These are phyloP conservation scores for Penicillium chermesinum DNA, from an alignment of 495 filamentous ascomycete species.

Conservation along the genomic window DNA sequence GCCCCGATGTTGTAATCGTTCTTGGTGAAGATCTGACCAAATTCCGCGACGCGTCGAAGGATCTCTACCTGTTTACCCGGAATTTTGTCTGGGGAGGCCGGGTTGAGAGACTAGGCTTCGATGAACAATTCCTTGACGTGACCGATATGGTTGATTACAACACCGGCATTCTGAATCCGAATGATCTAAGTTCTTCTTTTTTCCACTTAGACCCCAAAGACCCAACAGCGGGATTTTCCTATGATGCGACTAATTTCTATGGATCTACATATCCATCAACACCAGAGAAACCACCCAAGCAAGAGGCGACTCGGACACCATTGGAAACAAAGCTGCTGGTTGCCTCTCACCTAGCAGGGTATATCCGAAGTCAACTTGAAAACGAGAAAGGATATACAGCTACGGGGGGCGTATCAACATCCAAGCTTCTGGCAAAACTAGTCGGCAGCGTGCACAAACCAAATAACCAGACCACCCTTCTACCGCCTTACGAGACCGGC, in stretches of 20 bases:
- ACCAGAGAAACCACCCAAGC: neutral
- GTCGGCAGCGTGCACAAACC: slow-evolving; percentile 83
- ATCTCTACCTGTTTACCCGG: slow-evolving; percentile 64
- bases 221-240: slow-evolving; percentile 73
- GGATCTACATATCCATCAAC: slow-evolving; percentile 52
- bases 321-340: slow-evolving; percentile 55
- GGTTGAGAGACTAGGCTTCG: slow-evolving; percentile 77
- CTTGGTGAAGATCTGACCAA: slow-evolving; percentile 81
- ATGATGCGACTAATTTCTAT: slow-evolving; percentile 59
- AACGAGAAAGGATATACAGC: slow-evolving; percentile 77
- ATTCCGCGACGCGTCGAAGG: slow-evolving; percentile 82
- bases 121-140: slow-evolving; percentile 78
- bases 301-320: slow-evolving; percentile 5
- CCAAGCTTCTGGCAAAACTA: slow-evolving; percentile 78
- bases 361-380: slow-evolving; percentile 68
- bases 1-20: slow-evolving; percentile 79
- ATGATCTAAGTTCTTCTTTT: slow-evolving; percentile 62
- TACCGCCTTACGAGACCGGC: slow-evolving; percentile 51
- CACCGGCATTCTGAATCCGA: slow-evolving; percentile 58
- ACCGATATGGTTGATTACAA: slow-evolving; percentile 85
- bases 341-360: slow-evolving; percentile 67
- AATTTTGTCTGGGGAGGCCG: slow-evolving; percentile 67
- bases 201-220: slow-evolving; percentile 73
- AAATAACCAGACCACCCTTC: slow-evolving; percentile 74
- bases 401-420: slow-evolving; percentile 82